phyloP scores from a whole-genome alignment of 2,329 filamentous ascomycete genomes.

The Fusarium sp. region DNA sequence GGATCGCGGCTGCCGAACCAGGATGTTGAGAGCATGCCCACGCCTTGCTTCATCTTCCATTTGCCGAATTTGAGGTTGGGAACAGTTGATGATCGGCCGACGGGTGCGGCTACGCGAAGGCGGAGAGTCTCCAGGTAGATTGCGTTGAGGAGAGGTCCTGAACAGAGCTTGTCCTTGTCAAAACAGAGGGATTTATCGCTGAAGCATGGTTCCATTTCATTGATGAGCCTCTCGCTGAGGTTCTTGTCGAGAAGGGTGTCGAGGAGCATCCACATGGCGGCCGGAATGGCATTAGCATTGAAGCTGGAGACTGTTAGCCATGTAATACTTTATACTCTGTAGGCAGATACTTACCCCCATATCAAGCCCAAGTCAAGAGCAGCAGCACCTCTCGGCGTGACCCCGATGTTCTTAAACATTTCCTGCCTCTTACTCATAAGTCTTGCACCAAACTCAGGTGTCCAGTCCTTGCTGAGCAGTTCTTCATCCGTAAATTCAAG shows the following conservation, averaged over 20 bases:
- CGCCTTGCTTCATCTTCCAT: slow-evolving; percentile 33
- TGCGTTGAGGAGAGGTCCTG: slow-evolving; percentile 48
- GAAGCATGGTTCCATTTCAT: slow-evolving; percentile 32
- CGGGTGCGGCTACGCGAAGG: slow-evolving; percentile 37
- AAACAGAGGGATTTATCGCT: slow-evolving; percentile 10
- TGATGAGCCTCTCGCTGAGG: slow-evolving; percentile 16
- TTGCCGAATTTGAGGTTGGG: slow-evolving; percentile 38
- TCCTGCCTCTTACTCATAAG: slow-evolving; percentile 43
- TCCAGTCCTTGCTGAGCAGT: slow-evolving; percentile 34
- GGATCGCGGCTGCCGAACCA: slow-evolving; percentile 29
- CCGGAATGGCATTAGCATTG: slow-evolving; percentile 40
- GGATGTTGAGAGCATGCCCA: slow-evolving; percentile 28
- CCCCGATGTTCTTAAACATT: slow-evolving; percentile 26
- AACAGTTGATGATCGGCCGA: slow-evolving; percentile 34
- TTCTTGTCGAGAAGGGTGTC: slow-evolving; percentile 20
- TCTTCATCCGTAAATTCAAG: slow-evolving; percentile 19
- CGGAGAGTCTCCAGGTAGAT: slow-evolving; percentile 52
- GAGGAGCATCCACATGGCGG: slow-evolving; percentile 39
- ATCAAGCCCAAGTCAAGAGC: slow-evolving; percentile 40
- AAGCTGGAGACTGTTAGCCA: background rate
- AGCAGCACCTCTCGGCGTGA: slow-evolving; percentile 26
- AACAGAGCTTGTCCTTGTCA: slow-evolving; percentile 36
- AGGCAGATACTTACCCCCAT: slow-evolving; percentile 32
- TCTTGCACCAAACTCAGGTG: slow-evolving; percentile 38
- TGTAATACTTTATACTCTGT: fast-evolving